Evolutionary conservation across 2,329 filamentous ascomycete genomes (phyloP), one percentile per base, ranked within the genome.

Genomic region (Claviceps sp.): DNA sequence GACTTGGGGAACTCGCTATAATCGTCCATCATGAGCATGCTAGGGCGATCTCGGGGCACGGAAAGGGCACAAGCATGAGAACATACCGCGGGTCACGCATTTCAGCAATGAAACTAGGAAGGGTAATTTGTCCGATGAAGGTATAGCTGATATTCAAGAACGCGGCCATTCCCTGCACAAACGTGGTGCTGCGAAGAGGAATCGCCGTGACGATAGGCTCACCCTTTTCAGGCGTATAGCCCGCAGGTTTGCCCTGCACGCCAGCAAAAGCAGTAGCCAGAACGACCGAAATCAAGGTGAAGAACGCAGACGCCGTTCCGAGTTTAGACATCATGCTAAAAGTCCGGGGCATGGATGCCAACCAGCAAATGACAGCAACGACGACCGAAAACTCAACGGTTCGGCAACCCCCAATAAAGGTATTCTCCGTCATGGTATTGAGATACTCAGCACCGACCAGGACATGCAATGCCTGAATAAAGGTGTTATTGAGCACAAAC

Each of bases 141-240:
- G 90, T 95, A 66, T 95, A 96, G 69, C 84, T 88, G 63, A 96
- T 96, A 69, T 96, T 96, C 65, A 96, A 76, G 68, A 95, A 95
- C 0, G 90, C 90, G 50, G 82, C 89, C 76, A 95, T 84, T 22
- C 84, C 89, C 2, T 77, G 72, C 3, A 95, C 87, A 59, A 94
- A 95, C 0, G 85, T 86, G 0, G 88, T 94, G 18, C 83, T 79
- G 2, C 73, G 67, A 2, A 81, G 68, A 0, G 89, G 86, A 20
- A 90, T 64, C 0, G 81, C 81, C 0, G 82, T 80, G 5, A 93
- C 83, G 7, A 78, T 74, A 0, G 85, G 84, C 5, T 81, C 75
- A 1, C 87, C 87, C 20, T 58, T 58, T 20, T 71, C 70, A 0
- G 75, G 71, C 50, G 72, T 77, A 60, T 84, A 91, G 8, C 77